Percentiles rank a stretch among this genome's conserved stretches.
Evolutionary conservation across 176 grass and related monocot species (phyloP).

Genomic region (Triticum aestivum): IWGSC_CS_RefSeq_v2.1 NC_057797.1:730990678-730991177

Average conservation of each 20-base stretch:
- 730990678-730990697: neutral
- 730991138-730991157: neutral
- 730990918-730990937: neutral
- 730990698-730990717: neutral
- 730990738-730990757: neutral
- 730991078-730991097: neutral
- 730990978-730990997: neutral
- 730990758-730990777: neutral
- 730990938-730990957: neutral
- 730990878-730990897: neutral
- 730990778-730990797: neutral
- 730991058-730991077: neutral
- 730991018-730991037: neutral
- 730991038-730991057: neutral
- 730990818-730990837: neutral
- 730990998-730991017: neutral
- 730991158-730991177: neutral
- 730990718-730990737: neutral
- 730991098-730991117: neutral
- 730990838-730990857: neutral
- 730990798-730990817: neutral
- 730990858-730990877: neutral
- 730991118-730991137: neutral
- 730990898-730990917: neutral
- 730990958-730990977: neutral